Conservation (phyloP, 176 grass and related monocot genomes). For the Aegilops tauschii region DNA sequence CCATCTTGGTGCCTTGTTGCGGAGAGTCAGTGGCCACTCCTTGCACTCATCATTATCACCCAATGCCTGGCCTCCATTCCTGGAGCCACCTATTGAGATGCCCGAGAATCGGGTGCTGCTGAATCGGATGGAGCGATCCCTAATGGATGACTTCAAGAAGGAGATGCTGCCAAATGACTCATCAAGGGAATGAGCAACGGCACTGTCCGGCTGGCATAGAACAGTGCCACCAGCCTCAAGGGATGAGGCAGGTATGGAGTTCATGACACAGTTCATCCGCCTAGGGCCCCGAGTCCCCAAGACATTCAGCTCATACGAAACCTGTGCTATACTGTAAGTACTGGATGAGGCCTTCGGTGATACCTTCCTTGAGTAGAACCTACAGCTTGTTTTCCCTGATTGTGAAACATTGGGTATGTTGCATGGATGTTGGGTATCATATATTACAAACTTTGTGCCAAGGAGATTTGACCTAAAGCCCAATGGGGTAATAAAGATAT, state of each 20-base stretch:
- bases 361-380: constrained; percentile 75
- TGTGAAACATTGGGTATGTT: constrained; percentile 39
- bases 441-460: constrained; percentile 83
- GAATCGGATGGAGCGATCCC: constrained; percentile 55
- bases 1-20: constrained; percentile 87
- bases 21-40: constrained; percentile 62
- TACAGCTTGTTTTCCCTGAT: constrained; percentile 50
- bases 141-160: constrained; percentile 51
- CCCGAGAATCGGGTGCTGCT: constrained; percentile 66
- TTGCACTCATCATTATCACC: constrained; percentile 48
- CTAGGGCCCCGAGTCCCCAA: constrained; percentile 82
- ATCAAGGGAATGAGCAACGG: constrained; percentile 41
- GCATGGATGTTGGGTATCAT: constrained; percentile 72
- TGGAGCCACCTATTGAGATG: constrained; percentile 38
- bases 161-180: constrained; percentile 81
- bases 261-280: constrained; percentile 87
- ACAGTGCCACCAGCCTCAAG: constrained; percentile 68
- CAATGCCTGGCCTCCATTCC: constrained; percentile 23
- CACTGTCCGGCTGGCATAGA: constrained; percentile 47
- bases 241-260: constrained; percentile 70
- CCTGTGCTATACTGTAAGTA: constrained; percentile 70
- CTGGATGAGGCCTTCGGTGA: constrained; percentile 55
- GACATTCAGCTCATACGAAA: constrained; percentile 88
- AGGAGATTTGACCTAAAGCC: constrained; percentile 82
- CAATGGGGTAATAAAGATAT: constrained; percentile 21